A percentile compares a stretch with the other conserved stretches of the same genome.
These are phyloP conservation scores for Kwoniella sp. DNA, from an alignment of 768 basidiomycete species.

Conservation along the genomic window DNA sequence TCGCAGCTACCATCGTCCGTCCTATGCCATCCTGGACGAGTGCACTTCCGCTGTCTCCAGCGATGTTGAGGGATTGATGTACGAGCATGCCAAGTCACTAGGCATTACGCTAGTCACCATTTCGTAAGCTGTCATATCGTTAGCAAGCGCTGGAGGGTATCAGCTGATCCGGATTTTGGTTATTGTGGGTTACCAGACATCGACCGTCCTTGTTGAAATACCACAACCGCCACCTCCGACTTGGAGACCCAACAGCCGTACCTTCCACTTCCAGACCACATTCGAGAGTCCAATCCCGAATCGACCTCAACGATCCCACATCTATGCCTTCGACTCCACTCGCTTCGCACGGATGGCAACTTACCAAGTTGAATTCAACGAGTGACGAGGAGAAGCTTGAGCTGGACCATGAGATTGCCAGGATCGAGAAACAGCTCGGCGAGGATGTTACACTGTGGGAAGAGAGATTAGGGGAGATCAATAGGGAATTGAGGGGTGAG, in stretches of 20 bases:
- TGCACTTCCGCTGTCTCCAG: conserved; percentile 94
- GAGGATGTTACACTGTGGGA: conserved; percentile 74
- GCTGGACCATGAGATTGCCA: conserved; percentile 71
- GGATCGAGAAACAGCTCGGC: conserved; percentile 66
- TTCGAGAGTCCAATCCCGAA: neutral
- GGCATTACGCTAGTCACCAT: conserved; percentile 93
- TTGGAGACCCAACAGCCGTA: conserved; percentile 64
- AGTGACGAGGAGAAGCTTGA: conserved; percentile 59
- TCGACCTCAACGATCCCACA: neutral
- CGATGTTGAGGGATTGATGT: conserved; percentile 95
- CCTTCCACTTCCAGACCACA: neutral
- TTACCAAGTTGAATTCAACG: conserved; percentile 37
- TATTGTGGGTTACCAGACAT: too few relatives aligned
- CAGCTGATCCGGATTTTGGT: too few relatives aligned
- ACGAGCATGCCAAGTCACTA: conserved; percentile 82
- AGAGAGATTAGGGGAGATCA: conserved; percentile 66
- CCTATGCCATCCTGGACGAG: conserved; percentile 62
- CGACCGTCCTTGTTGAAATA: conserved; percentile 83
- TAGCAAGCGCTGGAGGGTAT: too few relatives aligned
- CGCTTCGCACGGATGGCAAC: conserved; percentile 42
- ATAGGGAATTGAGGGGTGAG: conserved; percentile 60
- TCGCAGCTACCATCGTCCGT: conserved; percentile 49
- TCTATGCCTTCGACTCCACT: conserved; percentile 38
- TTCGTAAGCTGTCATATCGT: conserved; percentile 58
- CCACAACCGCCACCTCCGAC: conserved; percentile 80